A percentile compares a stretch with the other conserved stretches of the same genome.
Evolutionary conservation across 108 stramenopile species (phyloP).

Genomic region (Fistulifera solaris): DNA sequence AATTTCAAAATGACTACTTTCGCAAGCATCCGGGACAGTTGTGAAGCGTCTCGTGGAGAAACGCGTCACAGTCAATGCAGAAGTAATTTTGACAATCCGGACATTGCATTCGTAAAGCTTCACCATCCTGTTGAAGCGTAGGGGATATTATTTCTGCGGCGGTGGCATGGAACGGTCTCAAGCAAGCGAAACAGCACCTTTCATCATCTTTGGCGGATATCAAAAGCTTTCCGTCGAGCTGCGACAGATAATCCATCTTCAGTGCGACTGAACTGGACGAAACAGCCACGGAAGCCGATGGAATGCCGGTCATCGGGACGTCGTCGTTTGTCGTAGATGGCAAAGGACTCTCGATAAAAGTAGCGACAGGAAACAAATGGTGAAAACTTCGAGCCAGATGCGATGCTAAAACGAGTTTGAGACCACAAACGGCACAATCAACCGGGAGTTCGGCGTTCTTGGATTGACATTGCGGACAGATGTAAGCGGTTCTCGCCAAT

Average conservation of each 20-base stretch:
- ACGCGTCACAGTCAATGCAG: slow-evolving; percentile 85
- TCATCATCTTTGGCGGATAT: slow-evolving; percentile 2
- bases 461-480: slow-evolving; percentile 76
- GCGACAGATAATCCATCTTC: no score
- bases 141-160: background rate
- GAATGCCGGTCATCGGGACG: no score
- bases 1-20: background rate
- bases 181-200: slow-evolving; percentile 55
- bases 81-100: slow-evolving; percentile 76
- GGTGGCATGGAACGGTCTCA: slow-evolving; percentile 33
- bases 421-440: slow-evolving; percentile 83
- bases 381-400: slow-evolving; percentile 87
- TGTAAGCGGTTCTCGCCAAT: slow-evolving; percentile 63
- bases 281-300: background rate
- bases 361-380: slow-evolving; percentile 87
- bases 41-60: slow-evolving; percentile 84
- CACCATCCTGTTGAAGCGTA: slow-evolving; percentile 4
- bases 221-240: no score
- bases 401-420: slow-evolving; percentile 78
- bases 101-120: slow-evolving; percentile 64
- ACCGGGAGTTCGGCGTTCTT: slow-evolving; percentile 61
- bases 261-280: background rate
- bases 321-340: no score
- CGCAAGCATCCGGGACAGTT: slow-evolving; percentile 83
- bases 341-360: slow-evolving; percentile 53